Evolutionary conservation across 2,329 filamentous ascomycete species (phyloP).

Genomic region (Dothistroma pini): DNA sequence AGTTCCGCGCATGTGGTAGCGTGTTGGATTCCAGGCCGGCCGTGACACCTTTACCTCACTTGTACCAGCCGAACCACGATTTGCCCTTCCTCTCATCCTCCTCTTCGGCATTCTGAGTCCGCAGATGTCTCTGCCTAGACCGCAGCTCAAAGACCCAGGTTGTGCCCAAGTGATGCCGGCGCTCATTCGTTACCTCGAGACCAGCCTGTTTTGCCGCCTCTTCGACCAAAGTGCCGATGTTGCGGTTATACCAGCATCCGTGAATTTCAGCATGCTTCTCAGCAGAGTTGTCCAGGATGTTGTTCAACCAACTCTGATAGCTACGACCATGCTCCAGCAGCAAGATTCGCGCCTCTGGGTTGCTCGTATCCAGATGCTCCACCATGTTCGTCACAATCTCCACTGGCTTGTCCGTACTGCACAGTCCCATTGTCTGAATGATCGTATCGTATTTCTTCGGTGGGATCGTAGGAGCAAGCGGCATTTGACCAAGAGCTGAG

Average conservation of each 20-base stretch:
- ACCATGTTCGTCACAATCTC: slow-evolving; percentile 45
- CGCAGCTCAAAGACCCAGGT: slow-evolving; percentile 49
- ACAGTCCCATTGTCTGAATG: slow-evolving; percentile 51
- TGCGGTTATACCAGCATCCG: slow-evolving; percentile 53
- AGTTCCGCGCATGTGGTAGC: neutral
- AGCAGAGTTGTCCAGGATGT: slow-evolving; percentile 44
- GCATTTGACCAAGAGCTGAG: slow-evolving; percentile 43
- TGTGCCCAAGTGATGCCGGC: slow-evolving; percentile 48
- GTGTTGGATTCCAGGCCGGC: neutral
- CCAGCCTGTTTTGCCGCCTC: slow-evolving; percentile 47
- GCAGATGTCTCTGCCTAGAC: slow-evolving; percentile 24
- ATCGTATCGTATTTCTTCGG: slow-evolving; percentile 46
- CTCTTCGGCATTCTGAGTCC: neutral
- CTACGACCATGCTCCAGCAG: slow-evolving; percentile 51
- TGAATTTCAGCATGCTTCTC: slow-evolving; percentile 47
- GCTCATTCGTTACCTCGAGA: slow-evolving; percentile 45
- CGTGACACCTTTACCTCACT: slow-evolving; percentile 4
- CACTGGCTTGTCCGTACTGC: slow-evolving; percentile 46
- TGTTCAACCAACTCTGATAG: slow-evolving; percentile 48
- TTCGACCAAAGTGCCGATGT: slow-evolving; percentile 47
- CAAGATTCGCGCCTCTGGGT: slow-evolving; percentile 45
- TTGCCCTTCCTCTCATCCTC: neutral
- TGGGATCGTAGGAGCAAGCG: slow-evolving; percentile 35
- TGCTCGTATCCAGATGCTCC: slow-evolving; percentile 36
- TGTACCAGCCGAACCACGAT: slow-evolving; percentile 15